Evolutionary conservation across 2,329 filamentous ascomycete genomes (phyloP), one percentile per base, ranked within the genome.

Genomic region (Pseudogymnoascus pannorum): DNA sequence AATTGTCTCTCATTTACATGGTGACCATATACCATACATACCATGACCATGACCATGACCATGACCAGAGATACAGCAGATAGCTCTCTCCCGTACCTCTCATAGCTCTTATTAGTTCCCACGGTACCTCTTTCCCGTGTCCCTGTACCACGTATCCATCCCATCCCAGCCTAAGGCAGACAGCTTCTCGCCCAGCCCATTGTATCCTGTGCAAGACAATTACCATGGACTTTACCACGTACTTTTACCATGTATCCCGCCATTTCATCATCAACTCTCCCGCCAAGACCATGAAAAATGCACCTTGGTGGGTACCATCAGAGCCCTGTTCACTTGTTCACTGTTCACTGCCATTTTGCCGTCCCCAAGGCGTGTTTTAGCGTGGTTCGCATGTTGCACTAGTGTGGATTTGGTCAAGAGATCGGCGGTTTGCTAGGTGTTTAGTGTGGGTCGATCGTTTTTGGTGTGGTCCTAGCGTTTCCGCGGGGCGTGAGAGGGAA

Each of bases 301-400:
- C 42, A 26, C 42, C 42, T 48, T 48, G 42, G 20, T 48, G 42
- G 42, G 14, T 48, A 48, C 42, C 20, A 12, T 5, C 9, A n/a
- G 42, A 48, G 20, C 20, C 20, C 42, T 48, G 22, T n/a, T 48
- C 42, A 20, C 42, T 48, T n/a, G n/a, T n/a, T n/a, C n/a, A n/a
- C n/a, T n/a, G n/a, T n/a, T 48, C 42, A 20, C 42, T 48, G 42
- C 20, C n/a, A n/a, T 29, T 48, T 48, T 48, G 42, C 42, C 22
- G 42, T 48, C 42, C 42, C 42, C 42, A 48, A 48, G 42, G 42
- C 42, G 42, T 48, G 42, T 48, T 48, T 48, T 48, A 48, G 42
- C 42, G 42, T n/a, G 1, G 11, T 7, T 24, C 1, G 4, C 6
- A 4, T 11, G 40, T 6, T 7, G 40, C 26, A 24, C 40, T 44